These are phyloP conservation scores for Galeopsis tetrahit DNA, from an alignment of 257 asterid genomes.

Conservation along the genomic window DNA sequence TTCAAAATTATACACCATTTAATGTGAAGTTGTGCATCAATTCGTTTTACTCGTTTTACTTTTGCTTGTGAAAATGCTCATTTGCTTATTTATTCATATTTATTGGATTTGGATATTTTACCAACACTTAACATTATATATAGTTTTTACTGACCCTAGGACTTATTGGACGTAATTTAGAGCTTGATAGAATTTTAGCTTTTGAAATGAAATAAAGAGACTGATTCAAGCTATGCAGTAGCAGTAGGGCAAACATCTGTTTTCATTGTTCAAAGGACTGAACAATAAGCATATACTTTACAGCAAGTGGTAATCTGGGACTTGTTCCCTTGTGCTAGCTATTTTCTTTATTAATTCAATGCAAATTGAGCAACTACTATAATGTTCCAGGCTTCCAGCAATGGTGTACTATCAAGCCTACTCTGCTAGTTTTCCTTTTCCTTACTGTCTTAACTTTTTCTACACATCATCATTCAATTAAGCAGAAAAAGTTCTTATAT, in stretches of 20 bases:
- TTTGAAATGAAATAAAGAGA: conserved; percentile 6
- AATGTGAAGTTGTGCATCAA: conserved; percentile 21
- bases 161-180: conserved; percentile 2
- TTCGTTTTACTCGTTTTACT: not conserved
- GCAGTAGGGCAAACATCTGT: conserved; percentile 16
- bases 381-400: conserved; percentile 7
- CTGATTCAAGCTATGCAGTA: too few relatives aligned
- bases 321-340: conserved; percentile 15
- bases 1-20: conserved; percentile 10
- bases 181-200: conserved; percentile 24
- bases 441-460: not conserved
- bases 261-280: conserved; percentile 24
- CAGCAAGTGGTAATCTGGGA: conserved; percentile 27
- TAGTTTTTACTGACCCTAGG: conserved; percentile 9
- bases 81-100: not conserved
- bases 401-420: conserved; percentile 14
- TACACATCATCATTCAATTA: conserved; percentile 12
- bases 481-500: conserved; percentile 33
- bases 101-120: not conserved
- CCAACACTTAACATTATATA: not conserved
- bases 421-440: conserved; percentile 22
- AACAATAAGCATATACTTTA: conserved; percentile 15
- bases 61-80: conserved; percentile 16
- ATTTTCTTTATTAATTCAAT: not conserved
- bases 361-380: conserved; percentile 1